These are phyloP conservation scores for Tympanopsis confertula DNA, from an alignment of 2,329 filamentous ascomycete species.

Conservation along the genomic window DNA sequence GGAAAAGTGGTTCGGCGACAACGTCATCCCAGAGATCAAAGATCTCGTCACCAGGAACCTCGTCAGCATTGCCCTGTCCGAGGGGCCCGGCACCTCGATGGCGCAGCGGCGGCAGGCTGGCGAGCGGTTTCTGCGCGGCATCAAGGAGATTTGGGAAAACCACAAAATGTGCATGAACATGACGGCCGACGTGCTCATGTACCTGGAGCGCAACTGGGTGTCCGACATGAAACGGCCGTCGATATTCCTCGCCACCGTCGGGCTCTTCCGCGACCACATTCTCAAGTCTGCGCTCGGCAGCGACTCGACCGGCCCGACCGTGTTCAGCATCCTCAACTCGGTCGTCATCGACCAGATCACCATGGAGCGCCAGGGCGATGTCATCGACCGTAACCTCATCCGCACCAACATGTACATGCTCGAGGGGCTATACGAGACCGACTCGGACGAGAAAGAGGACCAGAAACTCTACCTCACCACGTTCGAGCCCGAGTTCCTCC, in stretches of 20 bases:
- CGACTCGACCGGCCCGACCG: constrained; percentile 26
- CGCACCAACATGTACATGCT: constrained; percentile 82
- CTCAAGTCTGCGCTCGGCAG: constrained; percentile 47
- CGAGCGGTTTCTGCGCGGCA: constrained; percentile 67
- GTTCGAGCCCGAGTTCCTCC: constrained; percentile 72
- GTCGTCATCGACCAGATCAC: constrained; percentile 83
- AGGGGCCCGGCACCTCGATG: constrained; percentile 45
- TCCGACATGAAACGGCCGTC: constrained; percentile 59
- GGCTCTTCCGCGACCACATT: constrained; percentile 77
- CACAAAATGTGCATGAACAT: constrained; percentile 92
- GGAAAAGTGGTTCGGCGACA: constrained; percentile 63
- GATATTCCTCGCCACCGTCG: constrained; percentile 77
- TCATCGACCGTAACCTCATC: constrained; percentile 73
- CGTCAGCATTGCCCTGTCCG: constrained; percentile 44
- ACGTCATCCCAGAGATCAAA: constrained; percentile 62
- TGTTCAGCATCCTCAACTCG: constrained; percentile 66
- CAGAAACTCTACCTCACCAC: constrained; percentile 72
- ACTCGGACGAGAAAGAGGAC: constrained; percentile 58
- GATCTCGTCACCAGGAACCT: constrained; percentile 61
- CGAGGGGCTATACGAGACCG: constrained; percentile 72
- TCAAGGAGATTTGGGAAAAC: constrained; percentile 74
- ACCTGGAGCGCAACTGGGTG: constrained; percentile 80
- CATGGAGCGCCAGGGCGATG: constrained; percentile 82
- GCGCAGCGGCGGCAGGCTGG: constrained; percentile 72
- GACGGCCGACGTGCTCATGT: constrained; percentile 94